These are phyloP conservation scores for Cubamyces lactineus DNA, from an alignment of 768 basidiomycete genomes.

Conservation along the genomic window DNA sequence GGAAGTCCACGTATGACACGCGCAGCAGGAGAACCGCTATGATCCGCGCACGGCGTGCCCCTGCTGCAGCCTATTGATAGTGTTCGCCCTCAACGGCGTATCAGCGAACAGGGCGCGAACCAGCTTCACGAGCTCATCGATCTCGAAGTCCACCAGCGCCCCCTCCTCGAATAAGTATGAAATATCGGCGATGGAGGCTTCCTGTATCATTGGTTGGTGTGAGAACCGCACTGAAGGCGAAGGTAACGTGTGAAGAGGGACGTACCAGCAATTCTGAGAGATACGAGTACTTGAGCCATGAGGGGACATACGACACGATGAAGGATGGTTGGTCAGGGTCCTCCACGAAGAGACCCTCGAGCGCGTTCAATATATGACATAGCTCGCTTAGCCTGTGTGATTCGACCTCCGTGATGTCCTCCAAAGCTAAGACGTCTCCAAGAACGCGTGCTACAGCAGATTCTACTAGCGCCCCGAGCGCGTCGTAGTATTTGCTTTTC, in stretches of 20 bases:
- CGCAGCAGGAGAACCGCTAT: conserved; percentile 4
- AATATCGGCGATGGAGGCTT: conserved; percentile 90
- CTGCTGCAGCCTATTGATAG: conserved; percentile 71
- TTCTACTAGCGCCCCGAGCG: conserved; percentile 73
- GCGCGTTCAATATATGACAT: conserved; percentile 72
- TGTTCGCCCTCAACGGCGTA: conserved; percentile 76
- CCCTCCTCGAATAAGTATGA: conserved; percentile 92
- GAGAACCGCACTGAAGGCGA: background rate
- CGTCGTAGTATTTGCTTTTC: conserved; percentile 72
- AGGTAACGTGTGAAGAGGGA: conserved; percentile 23
- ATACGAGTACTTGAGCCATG: conserved; percentile 95
- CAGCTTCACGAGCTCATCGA: conserved; percentile 80
- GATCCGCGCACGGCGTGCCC: conserved; percentile 51
- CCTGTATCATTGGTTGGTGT: conserved; percentile 47
- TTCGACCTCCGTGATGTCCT: conserved; percentile 88
- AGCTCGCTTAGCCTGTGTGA: conserved; percentile 83
- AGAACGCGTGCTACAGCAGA: conserved; percentile 68
- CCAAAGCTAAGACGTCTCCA: conserved; percentile 70
- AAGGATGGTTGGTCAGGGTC: conserved; percentile 69
- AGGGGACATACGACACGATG: conserved; percentile 84
- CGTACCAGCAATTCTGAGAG: conserved; percentile 87
- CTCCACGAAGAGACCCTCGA: conserved; percentile 82
- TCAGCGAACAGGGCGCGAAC: conserved; percentile 89
- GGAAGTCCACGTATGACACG: background rate
- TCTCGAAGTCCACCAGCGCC: conserved; percentile 86